Conservation (phyloP, 495 filamentous ascomycete genomes). For the Daldinia bambusicola region DNA sequence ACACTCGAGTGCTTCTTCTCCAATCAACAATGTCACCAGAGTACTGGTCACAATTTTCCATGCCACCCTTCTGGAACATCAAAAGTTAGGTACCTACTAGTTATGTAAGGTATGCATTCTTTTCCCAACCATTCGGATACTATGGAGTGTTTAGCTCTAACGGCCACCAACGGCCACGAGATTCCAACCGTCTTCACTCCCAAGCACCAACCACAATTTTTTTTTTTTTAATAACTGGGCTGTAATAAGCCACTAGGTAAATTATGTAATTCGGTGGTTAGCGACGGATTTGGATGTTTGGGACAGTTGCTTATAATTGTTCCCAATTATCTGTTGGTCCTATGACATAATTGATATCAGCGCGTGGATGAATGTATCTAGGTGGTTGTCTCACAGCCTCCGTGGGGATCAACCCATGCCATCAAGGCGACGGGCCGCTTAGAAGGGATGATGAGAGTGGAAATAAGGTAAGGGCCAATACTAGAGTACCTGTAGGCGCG, state of each 20-base stretch:
- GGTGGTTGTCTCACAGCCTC: neutral
- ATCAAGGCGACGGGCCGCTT: conserved; percentile 6
- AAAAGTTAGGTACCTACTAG: conserved; percentile 1
- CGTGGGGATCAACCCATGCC: neutral
- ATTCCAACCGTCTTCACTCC: conserved; percentile 1
- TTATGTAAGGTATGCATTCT: conserved; percentile 21
- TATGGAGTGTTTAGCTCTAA: conserved; percentile 14
- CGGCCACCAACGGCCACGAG: conserved; percentile 19
- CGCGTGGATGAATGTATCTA: neutral
- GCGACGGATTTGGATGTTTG: neutral
- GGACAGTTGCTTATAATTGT: neutral
- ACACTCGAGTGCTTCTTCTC: conserved; percentile 23
- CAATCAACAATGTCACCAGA: conserved; percentile 40
- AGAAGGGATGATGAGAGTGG: neutral
- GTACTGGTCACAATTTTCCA: conserved; percentile 25
- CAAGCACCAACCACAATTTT: neutral
- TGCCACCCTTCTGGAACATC: conserved; percentile 38
- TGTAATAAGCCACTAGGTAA: neutral
- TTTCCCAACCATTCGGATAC: conserved; percentile 33
- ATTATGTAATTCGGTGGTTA: neutral
- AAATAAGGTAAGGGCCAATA: conserved; percentile 18
- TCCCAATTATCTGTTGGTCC: neutral
- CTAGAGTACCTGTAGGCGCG: conserved; percentile 23
- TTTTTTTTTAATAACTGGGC: neutral
- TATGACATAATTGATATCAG: neutral